A percentile compares a stretch with the other conserved stretches of the same genome.
These are phyloP conservation scores for Mrakia blollopis DNA, from an alignment of 768 basidiomycete species.

Conservation along the genomic window DNA sequence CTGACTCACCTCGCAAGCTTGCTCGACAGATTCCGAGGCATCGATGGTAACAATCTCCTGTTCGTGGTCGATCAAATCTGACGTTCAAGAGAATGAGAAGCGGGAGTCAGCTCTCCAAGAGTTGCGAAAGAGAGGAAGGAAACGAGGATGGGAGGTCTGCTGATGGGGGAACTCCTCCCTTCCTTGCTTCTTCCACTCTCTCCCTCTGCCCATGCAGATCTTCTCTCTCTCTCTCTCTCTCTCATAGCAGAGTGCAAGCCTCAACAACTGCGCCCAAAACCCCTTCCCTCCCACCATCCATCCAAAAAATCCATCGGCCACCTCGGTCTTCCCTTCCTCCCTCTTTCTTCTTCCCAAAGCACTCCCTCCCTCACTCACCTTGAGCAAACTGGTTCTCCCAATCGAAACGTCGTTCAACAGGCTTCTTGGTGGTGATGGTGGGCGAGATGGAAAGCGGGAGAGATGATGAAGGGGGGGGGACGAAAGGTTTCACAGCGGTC, in stretches of 20 bases:
- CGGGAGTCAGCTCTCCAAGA: not conserved
- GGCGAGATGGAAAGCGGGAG: not conserved
- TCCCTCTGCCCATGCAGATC: too few relatives aligned
- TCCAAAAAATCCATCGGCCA: not conserved
- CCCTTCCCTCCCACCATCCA: too few relatives aligned
- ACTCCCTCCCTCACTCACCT: not conserved
- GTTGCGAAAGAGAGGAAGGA: not conserved
- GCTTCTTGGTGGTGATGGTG: not conserved
- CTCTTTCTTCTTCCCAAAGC: not conserved
- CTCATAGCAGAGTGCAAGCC: not conserved
- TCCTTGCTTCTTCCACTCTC: not conserved
- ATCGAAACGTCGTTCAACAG: not conserved
- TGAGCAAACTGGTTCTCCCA: conserved; percentile 6
- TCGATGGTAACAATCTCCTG: conserved; percentile 11
- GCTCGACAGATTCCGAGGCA: not conserved
- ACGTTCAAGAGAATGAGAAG: too few relatives aligned
- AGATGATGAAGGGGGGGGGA: not conserved
- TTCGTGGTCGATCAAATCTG: conserved; percentile 14
- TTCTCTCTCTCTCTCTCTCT: not conserved
- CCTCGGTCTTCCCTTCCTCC: not conserved
- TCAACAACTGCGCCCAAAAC: too few relatives aligned
- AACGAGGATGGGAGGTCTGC: not conserved
- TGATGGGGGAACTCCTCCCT: not conserved
- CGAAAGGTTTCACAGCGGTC: conserved; percentile 13
- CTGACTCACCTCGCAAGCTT: conserved; percentile 15